Conservation (phyloP, 192 early-diverging fungal genomes). For the Funneliformis mosseae region DNA sequence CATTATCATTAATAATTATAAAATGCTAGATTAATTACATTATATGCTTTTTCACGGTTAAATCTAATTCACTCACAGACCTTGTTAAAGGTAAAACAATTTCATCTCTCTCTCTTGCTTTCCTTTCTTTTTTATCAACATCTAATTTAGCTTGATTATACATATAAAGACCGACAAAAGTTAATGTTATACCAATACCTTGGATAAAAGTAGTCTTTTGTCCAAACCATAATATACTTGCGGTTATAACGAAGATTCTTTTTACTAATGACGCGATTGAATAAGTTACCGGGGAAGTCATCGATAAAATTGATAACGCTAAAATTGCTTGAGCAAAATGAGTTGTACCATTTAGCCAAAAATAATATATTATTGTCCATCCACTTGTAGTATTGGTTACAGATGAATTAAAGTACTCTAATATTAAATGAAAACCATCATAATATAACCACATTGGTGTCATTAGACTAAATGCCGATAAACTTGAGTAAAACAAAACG, state of each 20-base stretch:
- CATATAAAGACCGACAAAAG: constrained; percentile 82
- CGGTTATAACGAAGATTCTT: constrained; percentile 88
- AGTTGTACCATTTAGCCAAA: constrained; percentile 76
- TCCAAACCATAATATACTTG: constrained; percentile 80
- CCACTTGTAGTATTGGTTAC: constrained; percentile 13
- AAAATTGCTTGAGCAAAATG: constrained; percentile 84
- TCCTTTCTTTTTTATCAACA: constrained; percentile 50
- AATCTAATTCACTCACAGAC: not conserved
- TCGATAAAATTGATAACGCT: constrained; percentile 75
- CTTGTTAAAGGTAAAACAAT: constrained; percentile 26
- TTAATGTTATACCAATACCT: constrained; percentile 73
- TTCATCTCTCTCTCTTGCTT: constrained; percentile 37
- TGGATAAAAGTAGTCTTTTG: constrained; percentile 71
- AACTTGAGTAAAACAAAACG: constrained; percentile 81
- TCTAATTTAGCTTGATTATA: constrained; percentile 83
- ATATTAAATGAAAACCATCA: constrained; percentile 57
- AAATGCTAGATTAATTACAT: not conserved
- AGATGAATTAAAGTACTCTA: constrained; percentile 17
- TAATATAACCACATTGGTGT: constrained; percentile 78
- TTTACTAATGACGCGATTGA: constrained; percentile 84
- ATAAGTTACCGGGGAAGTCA: constrained; percentile 86
- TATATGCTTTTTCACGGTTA: not conserved
- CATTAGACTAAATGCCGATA: constrained; percentile 75
- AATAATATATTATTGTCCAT: constrained; percentile 50
- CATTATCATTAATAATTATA: not conserved